Base-by-base conservation (phyloP, 441 rosid genomes). In the Populus hybrid region DNA sequence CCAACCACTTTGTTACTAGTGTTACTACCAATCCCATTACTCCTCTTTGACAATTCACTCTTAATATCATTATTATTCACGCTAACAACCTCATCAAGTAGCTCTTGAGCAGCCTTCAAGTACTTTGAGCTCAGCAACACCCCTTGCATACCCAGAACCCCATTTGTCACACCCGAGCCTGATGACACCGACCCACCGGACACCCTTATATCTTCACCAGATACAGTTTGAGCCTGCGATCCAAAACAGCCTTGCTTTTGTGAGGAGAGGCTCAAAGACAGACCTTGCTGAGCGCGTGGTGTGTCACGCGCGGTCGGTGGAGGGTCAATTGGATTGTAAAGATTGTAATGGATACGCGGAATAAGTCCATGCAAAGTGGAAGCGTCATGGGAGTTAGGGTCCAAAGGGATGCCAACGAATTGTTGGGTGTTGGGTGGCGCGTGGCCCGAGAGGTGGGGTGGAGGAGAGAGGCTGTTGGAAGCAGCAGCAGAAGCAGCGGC, bases 51-150 rank as follows among this genome's bases (percentile, higher is more conserved):
- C 6, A 85, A 80, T 77, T 88, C 91, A 50, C 7, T 71, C 77
- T 84, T 84, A 69, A 90, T 78, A 33, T 83, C 93, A 35, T 76
- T 81, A 66, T 73, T 88, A 76, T 90, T 90, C 38, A 93, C 98
- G 81, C 86, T 95, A 78, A 91, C 99, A 38, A 95, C 97, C 83
- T 95, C 97, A 73, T 95, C 97, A 28, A 95, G 94, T 64, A 95
- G 90, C 81, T 93, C 99, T 83, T 93, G 97, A 67, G 95, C 93
- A 6, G 97, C 97, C 64, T 89, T 95, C 86, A 95, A 83, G 90
- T 89, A 94, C 88, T 91, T 95, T 28, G 98, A 95, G 90, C 95
- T 89, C 83, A 88, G 50, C 81, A 89, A 29, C 67, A 91, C 92
- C 59, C 90, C 86, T 56, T 92, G 97, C 74, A 89, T 82, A 40